Conservation (phyloP, 495 filamentous ascomycete species). For the Penicillium simplicissimum region DNA sequence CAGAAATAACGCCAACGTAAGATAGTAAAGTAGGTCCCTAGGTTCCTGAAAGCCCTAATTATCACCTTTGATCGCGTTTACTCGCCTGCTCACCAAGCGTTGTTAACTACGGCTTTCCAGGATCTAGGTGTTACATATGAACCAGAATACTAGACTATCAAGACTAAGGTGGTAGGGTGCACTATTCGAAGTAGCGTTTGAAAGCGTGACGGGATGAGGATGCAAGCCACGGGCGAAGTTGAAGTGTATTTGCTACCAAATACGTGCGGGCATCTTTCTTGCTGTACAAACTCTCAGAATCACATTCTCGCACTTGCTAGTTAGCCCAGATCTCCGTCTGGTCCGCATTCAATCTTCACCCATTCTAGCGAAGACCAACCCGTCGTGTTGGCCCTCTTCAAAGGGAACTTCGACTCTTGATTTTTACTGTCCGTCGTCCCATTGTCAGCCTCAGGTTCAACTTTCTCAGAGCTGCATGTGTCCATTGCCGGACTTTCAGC, state of each 20-base stretch:
- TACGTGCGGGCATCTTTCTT: no score
- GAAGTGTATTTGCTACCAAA: background rate
- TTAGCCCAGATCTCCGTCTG: background rate
- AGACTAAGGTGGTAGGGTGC: no score
- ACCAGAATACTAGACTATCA: no score
- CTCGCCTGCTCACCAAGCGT: no score
- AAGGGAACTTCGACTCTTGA: background rate
- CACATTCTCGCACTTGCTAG: background rate
- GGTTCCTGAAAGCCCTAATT: no score
- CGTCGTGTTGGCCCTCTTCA: background rate
- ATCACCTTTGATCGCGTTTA: no score
- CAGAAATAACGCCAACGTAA: no score
- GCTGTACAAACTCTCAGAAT: background rate
- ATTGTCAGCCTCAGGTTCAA: background rate
- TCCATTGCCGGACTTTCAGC: background rate
- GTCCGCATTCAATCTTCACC: constrained; percentile 1
- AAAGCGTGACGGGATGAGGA: background rate
- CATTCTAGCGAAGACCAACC: background rate
- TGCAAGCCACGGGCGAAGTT: background rate
- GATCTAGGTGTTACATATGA: no score
- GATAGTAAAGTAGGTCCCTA: no score
- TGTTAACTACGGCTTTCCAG: no score
- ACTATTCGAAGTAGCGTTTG: no score
- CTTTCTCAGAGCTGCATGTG: background rate
- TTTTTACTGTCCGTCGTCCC: background rate